Base-by-base conservation (phyloP, 192 early-diverging fungal species). In the Diversispora eburnea region DNA sequence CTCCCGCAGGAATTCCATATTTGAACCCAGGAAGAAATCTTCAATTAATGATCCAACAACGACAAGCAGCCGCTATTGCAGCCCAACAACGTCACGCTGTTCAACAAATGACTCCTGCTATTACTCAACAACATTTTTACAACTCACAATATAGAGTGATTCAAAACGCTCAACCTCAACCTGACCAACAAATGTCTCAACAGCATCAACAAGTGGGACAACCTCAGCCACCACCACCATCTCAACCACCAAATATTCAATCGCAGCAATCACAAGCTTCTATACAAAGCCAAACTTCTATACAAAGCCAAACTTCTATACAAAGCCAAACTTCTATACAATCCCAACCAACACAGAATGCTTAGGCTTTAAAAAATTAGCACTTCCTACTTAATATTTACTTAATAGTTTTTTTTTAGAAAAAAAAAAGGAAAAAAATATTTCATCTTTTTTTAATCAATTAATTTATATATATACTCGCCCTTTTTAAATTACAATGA, bases 31-130 rank as follows among this genome's bases (percentile, higher is more conserved):
- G 8, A 20, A 41, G 12, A n/a, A 70, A 70, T 58, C 15, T 58
- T 42, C 56, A 57, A 39, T 49, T 22, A 4, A 10, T 52, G 5
- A 48, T 64, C 9, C 4, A 55, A 20, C 73, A 57, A 72, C 22
- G 47, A 62, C 41, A 59, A 43, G 46, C 72, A 68, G 42, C 80
- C 75, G n/a, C 71, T 68, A 2, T 41, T 72, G 70, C 74, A 63
- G 25, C 25, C 25, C 17, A 75, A 72, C 46, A 52, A 61, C 61
- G 4, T 58, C 62, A 1, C 15, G 67, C 70, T 70, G n/a, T 17
- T 54, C 81, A 78, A 57, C 81, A 77, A 42, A 62, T 78, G 49
- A 64, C 70, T 3, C 76, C 79, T 3, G 72, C 61, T 15, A 58
- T 74, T 12, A 48, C 75, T 22, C 80, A 78, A 9, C 7, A 60